Evolutionary conservation across 768 basidiomycete genomes (phyloP).

Genomic region (Tulasnella sp.): DNA sequence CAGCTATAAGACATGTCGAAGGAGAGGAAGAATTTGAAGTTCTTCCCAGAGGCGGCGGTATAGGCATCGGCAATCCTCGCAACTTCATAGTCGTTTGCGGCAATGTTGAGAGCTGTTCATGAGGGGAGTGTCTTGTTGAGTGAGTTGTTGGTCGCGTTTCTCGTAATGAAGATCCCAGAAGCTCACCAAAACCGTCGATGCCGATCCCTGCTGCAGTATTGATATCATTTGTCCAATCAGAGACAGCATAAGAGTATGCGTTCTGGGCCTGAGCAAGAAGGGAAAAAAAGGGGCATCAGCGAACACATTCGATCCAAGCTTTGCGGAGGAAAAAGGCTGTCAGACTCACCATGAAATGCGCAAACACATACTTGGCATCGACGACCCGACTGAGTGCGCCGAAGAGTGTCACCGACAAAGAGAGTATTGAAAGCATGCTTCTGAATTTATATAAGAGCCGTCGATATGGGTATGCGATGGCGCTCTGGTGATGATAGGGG

Average conservation of each 20-base stretch:
- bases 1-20: constrained; percentile 4
- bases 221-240: background rate
- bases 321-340: too few relatives aligned
- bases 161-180: background rate
- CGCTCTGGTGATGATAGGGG: too few relatives aligned
- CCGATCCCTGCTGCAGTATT: background rate
- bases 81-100: background rate
- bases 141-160: background rate
- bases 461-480: too few relatives aligned
- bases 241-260: background rate
- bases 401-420: too few relatives aligned
- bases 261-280: background rate
- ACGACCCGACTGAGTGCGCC: too few relatives aligned
- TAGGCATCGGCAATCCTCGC: background rate
- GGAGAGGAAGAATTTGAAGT: background rate
- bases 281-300: background rate
- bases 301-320: too few relatives aligned
- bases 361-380: too few relatives aligned
- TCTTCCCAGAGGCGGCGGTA: background rate
- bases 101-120: background rate
- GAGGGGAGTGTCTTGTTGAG: background rate
- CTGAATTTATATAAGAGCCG: too few relatives aligned
- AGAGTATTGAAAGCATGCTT: too few relatives aligned
- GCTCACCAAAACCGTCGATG: constrained; percentile 2
- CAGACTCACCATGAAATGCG: too few relatives aligned